Base-by-base conservation (phyloP, 2,329 filamentous ascomycete genomes). In the Monosporascus ibericus region DNA sequence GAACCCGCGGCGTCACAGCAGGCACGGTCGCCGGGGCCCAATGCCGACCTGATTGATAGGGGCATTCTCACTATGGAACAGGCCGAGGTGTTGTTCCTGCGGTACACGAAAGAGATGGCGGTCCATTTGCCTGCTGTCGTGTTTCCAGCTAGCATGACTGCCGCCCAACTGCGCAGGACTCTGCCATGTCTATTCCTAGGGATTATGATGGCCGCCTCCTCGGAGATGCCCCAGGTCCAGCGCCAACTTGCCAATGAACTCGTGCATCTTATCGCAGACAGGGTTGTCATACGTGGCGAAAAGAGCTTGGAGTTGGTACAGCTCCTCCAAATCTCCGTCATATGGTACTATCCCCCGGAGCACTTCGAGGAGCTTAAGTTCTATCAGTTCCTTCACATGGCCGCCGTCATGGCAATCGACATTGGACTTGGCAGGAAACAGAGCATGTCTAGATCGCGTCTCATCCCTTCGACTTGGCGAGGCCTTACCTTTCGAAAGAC, bases 311-410 rank as follows among this genome's bases (percentile, higher is more conserved):
- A 95, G 68, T 75, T 95, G 6, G 82, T 95, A 8, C 91, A 96
- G 70, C 82, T 88, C 2, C 72, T 95, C 40, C 79, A 89, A 53
- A 74, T 95, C 3, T 77, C 83, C 6, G 83, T 86, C n/a, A 80
- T 91, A 20, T 95, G 90, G 88, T 95, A 95, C 67, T 85, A 84
- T 67, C 89, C 90, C 17, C 90, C 90, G 0, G 85, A 92, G 59
- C 81, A 88, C 61, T 88, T 88, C 54, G 89, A 95, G 63, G 87
- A 94, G 70, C 82, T 92, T 63, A 94, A 94, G 65, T 95, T 94
- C 67, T 95, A 94, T 71, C 88, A 92, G 72, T 79, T 94, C 58
- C 84, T 90, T 46, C 89, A 95, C 66, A 83, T 90, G 64, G 87
- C 88, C 2, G 86, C 86, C 47, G 80, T 90, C 60, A 89, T 95